Conservation (phyloP, 495 filamentous ascomycete genomes). For the Neurospora pannonica region DNA sequence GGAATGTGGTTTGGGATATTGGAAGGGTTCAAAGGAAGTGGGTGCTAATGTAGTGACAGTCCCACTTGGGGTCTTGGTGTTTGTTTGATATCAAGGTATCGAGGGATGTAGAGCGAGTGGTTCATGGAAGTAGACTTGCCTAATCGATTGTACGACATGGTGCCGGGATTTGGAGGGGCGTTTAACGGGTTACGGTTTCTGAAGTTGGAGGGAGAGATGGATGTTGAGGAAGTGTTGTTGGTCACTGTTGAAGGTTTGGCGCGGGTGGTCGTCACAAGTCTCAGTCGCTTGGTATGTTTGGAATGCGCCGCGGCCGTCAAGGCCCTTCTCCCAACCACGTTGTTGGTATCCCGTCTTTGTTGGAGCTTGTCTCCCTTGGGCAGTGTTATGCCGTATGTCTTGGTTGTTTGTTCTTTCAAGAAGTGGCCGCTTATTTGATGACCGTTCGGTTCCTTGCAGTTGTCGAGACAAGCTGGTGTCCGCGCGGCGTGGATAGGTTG, state of each 20-base stretch:
- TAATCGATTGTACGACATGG: conserved; percentile 64
- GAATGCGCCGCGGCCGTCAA: neutral
- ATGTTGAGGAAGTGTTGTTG: neutral
- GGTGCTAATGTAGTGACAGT: neutral
- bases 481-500: neutral
- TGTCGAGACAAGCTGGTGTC: neutral
- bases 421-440: neutral
- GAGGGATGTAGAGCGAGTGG: neutral
- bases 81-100: neutral
- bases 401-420: neutral
- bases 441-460: neutral
- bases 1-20: neutral
- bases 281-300: neutral
- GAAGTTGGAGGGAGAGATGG: neutral
- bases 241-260: neutral
- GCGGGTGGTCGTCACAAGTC: neutral
- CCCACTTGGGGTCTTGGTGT: neutral
- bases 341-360: neutral
- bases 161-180: conserved; percentile 5
- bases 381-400: neutral
- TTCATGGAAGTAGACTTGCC: conserved; percentile 41
- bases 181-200: neutral
- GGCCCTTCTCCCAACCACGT: neutral
- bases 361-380: neutral
- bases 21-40: neutral